Percentiles rank a stretch among this genome's conserved stretches.
phyloP scores from a whole-genome alignment of 306 rosid species.

The Pyrus betulifolia region DNA sequence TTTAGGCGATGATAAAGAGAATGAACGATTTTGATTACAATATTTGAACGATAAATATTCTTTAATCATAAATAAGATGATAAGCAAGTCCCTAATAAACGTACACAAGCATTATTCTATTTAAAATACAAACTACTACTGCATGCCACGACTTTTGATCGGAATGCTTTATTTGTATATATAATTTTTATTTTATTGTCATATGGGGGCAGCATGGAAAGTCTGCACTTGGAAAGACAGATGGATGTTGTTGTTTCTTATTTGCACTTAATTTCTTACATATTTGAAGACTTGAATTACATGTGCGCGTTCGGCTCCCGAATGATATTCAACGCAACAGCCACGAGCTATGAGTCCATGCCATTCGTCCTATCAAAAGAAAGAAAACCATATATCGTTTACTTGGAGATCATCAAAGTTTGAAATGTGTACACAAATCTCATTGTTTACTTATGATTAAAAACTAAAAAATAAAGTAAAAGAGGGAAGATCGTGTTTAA shows the following conservation, averaged over 20 bases:
- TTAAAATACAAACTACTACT: not conserved
- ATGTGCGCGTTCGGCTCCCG: not conserved
- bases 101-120: not conserved
- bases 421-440: not conserved
- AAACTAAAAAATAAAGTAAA: no score
- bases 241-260: not conserved
- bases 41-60: no score
- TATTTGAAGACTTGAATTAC: not conserved
- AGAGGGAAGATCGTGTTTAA: not conserved
- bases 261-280: not conserved
- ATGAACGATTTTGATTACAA: no score
- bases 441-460: not conserved
- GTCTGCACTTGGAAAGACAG: not conserved
- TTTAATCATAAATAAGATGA: no score
- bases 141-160: not conserved
- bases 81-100: no score
- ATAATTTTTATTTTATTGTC: not conserved
- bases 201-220: not conserved
- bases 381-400: not conserved
- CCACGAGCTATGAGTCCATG: not conserved
- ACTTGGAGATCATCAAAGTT: not conserved
- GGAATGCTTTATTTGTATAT: not conserved
- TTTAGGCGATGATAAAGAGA: no score
- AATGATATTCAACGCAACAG: not conserved
- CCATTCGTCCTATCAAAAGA: not conserved